Evolutionary conservation across 208 protist genomes (phyloP), one percentile per base, ranked within the genome.

Genomic region (Novymonas esmeraldas): DNA sequence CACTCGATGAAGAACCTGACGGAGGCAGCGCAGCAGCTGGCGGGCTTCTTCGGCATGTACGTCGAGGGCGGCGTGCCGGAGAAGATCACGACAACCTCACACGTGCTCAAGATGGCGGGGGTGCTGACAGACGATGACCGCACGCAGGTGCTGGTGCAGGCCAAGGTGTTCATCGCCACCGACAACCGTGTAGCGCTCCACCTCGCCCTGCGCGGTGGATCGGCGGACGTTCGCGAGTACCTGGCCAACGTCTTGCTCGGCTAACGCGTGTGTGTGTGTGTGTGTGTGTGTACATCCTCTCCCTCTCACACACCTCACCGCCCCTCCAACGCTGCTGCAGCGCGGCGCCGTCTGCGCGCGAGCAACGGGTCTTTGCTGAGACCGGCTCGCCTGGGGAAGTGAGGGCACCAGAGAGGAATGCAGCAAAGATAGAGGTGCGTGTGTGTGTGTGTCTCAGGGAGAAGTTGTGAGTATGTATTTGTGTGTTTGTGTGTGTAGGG

Each of bases 1-100:
- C 77, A 74, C 42, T 92, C 89, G 0, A 93, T 95, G 84, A 83
- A 82, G 38, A 96, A 94, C 70, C 64, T 97, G n/a, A 92, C 85
- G 13, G 82, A 79, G 41, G 93, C 90, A 13, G 87, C 83, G 48
- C 75, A 90, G 31, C 86, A 93, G 72, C 68, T 97, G 16, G 84
- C 86, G 9, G 65, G 81, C 9, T 96, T 97, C 72, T 97, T 94
- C 48, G 87, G 89, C 63, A 94, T 95, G 87, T 65, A 88, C 67
- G 76, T 94, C 33, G 79, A 85, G 22, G 86, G 79, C 26, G 85
- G 85, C 36, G 76, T 89, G 45, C 82, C 87, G 38, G 87, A 92
- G 58, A 84, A 87, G 66, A 76, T 95, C 13, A 82, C 79, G 5
- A 85, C 78, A 11, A 71, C 78, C 3, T 92, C 87, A 29, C 93